Conservation (phyloP, 208 protist genomes). For the Leishmania aethiopica region DNA sequence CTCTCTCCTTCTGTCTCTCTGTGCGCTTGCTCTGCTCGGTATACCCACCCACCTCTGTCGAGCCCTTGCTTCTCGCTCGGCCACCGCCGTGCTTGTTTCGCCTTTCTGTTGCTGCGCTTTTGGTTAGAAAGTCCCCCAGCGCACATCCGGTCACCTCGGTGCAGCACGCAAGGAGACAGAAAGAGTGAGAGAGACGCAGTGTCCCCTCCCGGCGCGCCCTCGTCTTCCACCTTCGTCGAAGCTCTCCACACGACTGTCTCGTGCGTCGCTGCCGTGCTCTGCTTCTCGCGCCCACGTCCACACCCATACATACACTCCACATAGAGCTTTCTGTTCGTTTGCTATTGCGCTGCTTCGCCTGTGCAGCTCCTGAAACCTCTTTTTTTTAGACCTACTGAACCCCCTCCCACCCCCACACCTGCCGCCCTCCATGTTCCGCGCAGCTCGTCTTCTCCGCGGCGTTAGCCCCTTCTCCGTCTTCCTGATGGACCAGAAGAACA, state of each 20-base stretch:
- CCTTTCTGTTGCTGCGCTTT: not conserved
- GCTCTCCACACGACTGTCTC: not conserved
- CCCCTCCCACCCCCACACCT: not conserved
- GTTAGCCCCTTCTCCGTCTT: constrained; percentile 90
- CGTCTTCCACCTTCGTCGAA: not conserved
- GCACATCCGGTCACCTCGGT: not conserved
- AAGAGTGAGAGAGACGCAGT: not conserved
- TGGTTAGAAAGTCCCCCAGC: not conserved
- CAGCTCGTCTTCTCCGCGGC: constrained; percentile 46
- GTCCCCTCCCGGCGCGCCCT: not conserved
- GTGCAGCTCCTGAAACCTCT: not conserved
- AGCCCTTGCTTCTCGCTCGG: not conserved
- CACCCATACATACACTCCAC: not conserved
- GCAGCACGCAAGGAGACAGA: not conserved
- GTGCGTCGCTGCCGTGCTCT: not conserved
- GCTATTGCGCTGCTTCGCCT: not conserved
- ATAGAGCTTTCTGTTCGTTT: not conserved
- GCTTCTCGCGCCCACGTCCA: not conserved
- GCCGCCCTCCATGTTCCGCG: constrained; percentile 58
- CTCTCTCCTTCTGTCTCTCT: not conserved
- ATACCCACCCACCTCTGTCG: not conserved
- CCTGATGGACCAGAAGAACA: constrained; percentile 90
- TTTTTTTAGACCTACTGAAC: constrained; percentile 5
- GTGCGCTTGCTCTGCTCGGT: not conserved
- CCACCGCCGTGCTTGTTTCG: not conserved